Evolutionary conservation across 1,284 basidiomycete species (phyloP).

Genomic region (Cutaneotrichosporon sp.): DNA sequence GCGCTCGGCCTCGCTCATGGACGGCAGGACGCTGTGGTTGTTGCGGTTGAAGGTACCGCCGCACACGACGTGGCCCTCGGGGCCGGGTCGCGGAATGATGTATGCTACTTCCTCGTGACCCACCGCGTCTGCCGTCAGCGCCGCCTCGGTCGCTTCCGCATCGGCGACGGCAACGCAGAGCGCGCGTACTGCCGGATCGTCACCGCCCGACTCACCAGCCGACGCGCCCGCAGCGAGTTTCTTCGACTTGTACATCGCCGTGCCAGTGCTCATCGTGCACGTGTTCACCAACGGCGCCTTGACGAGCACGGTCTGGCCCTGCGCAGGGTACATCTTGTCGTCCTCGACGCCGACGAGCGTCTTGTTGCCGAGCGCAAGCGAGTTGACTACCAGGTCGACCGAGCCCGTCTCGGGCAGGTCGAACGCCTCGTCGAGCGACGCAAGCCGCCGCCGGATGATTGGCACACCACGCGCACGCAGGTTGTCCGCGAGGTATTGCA

Average conservation of each 20-base stretch:
- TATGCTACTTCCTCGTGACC: conserved; percentile 24
- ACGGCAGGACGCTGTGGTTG: conserved; percentile 38
- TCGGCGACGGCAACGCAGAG: background rate
- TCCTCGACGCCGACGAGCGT: conserved; percentile 44
- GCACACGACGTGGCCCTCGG: conserved; percentile 42
- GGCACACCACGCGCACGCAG: conserved; percentile 36
- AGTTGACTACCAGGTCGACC: conserved; percentile 50
- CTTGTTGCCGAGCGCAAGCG: conserved; percentile 46
- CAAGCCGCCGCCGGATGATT: conserved; percentile 38
- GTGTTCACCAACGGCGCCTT: conserved; percentile 30
- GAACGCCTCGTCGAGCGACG: conserved; percentile 45
- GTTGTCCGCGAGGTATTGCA: conserved; percentile 32
- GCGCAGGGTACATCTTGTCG: conserved; percentile 38
- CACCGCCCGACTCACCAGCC: background rate
- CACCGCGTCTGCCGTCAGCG: background rate
- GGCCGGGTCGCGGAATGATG: conserved; percentile 50
- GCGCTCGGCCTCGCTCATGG: conserved; percentile 32
- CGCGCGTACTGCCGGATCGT: background rate
- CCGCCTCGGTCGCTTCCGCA: background rate
- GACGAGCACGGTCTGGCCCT: conserved; percentile 46
- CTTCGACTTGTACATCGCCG: background rate
- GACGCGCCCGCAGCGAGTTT: background rate
- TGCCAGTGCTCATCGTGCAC: conserved; percentile 20
- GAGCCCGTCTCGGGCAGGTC: conserved; percentile 25
- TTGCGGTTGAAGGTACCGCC: conserved; percentile 40